A percentile compares a stretch with the other conserved stretches of the same genome.
Conservation (phyloP, 2,329 filamentous ascomycete genomes). For the Lojkania enalia region DNA sequence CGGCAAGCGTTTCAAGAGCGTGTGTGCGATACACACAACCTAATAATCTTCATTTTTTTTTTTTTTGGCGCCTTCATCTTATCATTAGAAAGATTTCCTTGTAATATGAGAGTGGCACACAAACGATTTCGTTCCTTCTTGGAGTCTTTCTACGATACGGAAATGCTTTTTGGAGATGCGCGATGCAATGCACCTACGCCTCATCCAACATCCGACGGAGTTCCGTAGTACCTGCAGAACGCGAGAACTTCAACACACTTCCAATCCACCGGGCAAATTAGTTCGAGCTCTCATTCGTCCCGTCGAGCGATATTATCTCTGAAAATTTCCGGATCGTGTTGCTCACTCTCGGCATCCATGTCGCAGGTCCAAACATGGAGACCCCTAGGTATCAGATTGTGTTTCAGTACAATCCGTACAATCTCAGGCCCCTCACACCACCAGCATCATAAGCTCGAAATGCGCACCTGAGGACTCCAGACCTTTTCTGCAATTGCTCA, state of each 20-base stretch:
- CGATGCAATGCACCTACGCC: constrained; percentile 8
- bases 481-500: constrained; percentile 4
- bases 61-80: not conserved
- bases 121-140: constrained; percentile 5
- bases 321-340: constrained; percentile 12
- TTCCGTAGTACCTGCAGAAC: not conserved
- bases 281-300: constrained; percentile 3
- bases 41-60: not conserved
- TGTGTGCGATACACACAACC: constrained; percentile 7
- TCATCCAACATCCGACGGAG: constrained; percentile 11
- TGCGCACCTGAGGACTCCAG: constrained; percentile 19
- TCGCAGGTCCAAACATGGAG: constrained; percentile 25
- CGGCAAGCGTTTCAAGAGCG: constrained; percentile 19
- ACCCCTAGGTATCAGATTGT: constrained; percentile 34
- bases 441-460: constrained; percentile 27
- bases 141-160: too few relatives aligned
- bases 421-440: constrained; percentile 18
- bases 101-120: constrained; percentile 8
- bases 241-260: not conserved
- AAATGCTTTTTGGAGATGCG: too few relatives aligned
- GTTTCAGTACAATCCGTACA: constrained; percentile 34
- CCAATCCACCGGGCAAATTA: not conserved
- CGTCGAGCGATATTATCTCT: constrained; percentile 5
- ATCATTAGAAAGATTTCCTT: not conserved
- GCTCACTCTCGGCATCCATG: constrained; percentile 21